Evolutionary conservation across 2,329 filamentous ascomycete genomes (phyloP).

Genomic region (Aspergillus fischeri): DNA sequence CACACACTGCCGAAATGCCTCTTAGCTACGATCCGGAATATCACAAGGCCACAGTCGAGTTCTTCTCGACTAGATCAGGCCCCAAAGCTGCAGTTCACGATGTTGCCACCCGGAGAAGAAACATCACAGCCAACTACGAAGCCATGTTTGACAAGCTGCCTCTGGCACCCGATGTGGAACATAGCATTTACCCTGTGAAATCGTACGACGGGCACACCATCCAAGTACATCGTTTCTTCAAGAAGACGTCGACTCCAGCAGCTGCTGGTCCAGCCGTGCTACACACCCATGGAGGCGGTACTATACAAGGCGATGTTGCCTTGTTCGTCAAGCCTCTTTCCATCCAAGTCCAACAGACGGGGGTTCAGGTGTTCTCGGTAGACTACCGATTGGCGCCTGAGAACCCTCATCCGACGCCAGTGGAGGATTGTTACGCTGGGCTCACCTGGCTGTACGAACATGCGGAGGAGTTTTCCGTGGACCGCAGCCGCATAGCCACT

Average conservation of each 20-base stretch:
- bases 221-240: slow-evolving; percentile 14
- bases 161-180: slow-evolving; percentile 13
- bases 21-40: slow-evolving; percentile 18
- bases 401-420: slow-evolving; percentile 16
- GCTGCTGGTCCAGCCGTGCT: slow-evolving; percentile 16
- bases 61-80: slow-evolving; percentile 6
- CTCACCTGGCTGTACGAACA: slow-evolving; percentile 39
- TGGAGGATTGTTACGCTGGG: slow-evolving; percentile 25
- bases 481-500: slow-evolving; percentile 38
- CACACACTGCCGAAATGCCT: slow-evolving; percentile 10
- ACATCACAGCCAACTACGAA: slow-evolving; percentile 6
- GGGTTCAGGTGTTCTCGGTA: slow-evolving; percentile 22
- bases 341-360: slow-evolving; percentile 12
- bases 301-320: slow-evolving; percentile 15
- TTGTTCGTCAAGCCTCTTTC: slow-evolving; percentile 11
- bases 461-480: slow-evolving; percentile 38
- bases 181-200: slow-evolving; percentile 11
- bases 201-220: slow-evolving; percentile 19
- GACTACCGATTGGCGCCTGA: slow-evolving; percentile 26
- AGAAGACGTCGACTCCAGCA: slow-evolving; percentile 2
- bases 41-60: slow-evolving; percentile 9
- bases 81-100: slow-evolving; percentile 14
- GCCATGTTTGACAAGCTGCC: slow-evolving; percentile 10
- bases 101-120: slow-evolving; percentile 4
- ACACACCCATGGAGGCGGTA: slow-evolving; percentile 25